These are phyloP conservation scores for Raphidocelis subcapitata DNA, from an alignment of 139 green algal species.

Conservation along the genomic window DNA sequence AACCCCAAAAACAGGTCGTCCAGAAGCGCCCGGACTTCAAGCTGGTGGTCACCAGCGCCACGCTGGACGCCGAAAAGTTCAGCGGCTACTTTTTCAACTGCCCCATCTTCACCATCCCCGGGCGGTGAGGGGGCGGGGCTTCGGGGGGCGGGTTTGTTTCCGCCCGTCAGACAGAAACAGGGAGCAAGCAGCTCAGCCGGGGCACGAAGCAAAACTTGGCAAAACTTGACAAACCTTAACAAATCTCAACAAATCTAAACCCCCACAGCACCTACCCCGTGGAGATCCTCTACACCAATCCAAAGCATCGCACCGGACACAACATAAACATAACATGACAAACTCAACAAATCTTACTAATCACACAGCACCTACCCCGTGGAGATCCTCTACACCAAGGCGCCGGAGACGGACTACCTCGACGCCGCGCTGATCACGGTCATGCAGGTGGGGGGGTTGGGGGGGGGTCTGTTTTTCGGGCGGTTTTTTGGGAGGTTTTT, in stretches of 20 bases:
- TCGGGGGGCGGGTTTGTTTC: too few species aligned
- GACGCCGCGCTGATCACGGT: conserved; percentile 78
- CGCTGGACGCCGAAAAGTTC: conserved; percentile 84
- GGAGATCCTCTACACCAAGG: conserved; percentile 60
- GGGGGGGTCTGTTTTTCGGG: not conserved
- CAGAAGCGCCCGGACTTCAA: conserved; percentile 39
- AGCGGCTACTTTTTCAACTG: not conserved
- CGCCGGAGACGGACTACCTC: conserved; percentile 86
- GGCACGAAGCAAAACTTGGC: too few species aligned
- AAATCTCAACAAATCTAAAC: conserved; percentile 70
- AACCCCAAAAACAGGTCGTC: too few species aligned
- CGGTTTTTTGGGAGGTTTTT: not conserved
- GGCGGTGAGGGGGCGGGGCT: too few species aligned
- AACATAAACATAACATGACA: too few species aligned
- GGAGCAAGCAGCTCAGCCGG: too few species aligned
- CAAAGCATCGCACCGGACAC: too few species aligned
- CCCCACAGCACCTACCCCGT: conserved; percentile 79
- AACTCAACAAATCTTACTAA: conserved; percentile 76
- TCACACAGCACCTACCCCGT: conserved; percentile 80
- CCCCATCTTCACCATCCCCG: too few species aligned
- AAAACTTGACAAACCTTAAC: too few species aligned
- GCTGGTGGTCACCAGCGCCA: conserved; percentile 96
- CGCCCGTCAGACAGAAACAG: too few species aligned
- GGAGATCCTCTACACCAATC: conserved; percentile 64
- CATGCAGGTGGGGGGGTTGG: conserved; percentile 58